These are phyloP conservation scores for Moricandia moricandioides DNA, from an alignment of 345 rosid species.

Conservation along the genomic window DNA sequence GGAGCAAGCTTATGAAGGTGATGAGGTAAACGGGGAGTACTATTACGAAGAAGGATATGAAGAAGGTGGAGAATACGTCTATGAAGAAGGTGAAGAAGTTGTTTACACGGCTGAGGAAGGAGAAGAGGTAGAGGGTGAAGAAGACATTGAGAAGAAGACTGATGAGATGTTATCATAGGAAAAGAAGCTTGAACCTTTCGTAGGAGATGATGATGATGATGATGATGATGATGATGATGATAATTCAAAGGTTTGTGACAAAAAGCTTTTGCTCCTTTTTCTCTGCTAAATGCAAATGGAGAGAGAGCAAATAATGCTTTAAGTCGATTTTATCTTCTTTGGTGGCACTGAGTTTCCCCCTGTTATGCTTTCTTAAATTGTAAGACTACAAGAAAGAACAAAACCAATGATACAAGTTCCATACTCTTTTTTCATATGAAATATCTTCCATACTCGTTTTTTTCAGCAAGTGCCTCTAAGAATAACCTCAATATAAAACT, in stretches of 20 bases:
- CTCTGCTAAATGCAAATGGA: no score
- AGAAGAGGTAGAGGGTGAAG: conserved; percentile 44
- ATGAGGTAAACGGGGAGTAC: conserved; percentile 50
- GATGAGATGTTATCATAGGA: conserved; percentile 57
- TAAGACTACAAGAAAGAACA: conserved; percentile 43
- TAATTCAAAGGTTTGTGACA: no score
- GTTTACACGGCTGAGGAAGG: conserved; percentile 21
- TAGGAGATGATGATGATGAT: background rate
- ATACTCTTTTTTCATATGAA: no score
- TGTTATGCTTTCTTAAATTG: conserved; percentile 27
- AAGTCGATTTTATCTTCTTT: background rate
- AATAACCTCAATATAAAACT: no score
- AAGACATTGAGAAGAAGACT: conserved; percentile 61
- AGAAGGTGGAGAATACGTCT: conserved; percentile 53
- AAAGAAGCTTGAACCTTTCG: background rate
- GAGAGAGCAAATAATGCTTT: background rate
- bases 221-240: background rate
- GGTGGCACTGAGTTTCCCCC: conserved; percentile 31
- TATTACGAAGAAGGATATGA: conserved; percentile 36
- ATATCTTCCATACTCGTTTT: no score
- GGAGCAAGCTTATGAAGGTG: conserved; percentile 67
- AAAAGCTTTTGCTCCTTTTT: no score
- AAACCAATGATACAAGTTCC: conserved; percentile 7
- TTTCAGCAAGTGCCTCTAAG: no score
- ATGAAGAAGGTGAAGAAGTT: conserved; percentile 51